Conservation (phyloP, 331 rosid genomes). For the Pyracantha coccinea region DNA sequence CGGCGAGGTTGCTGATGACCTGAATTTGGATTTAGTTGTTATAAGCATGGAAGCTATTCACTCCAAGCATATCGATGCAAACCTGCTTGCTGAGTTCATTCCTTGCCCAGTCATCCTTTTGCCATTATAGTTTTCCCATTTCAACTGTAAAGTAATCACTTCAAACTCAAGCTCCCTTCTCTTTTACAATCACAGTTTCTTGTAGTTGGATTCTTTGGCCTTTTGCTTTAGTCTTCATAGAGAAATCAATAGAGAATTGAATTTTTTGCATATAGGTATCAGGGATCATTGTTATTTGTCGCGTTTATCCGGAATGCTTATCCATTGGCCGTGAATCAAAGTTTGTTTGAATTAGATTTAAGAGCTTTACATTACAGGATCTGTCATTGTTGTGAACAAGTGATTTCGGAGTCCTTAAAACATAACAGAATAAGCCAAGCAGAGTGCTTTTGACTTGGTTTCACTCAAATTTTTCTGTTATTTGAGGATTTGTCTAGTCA, state of each 20-base stretch:
- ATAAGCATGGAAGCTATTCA: constrained; percentile 96
- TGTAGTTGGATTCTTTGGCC: neutral
- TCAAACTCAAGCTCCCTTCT: neutral
- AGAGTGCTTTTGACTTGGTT: neutral
- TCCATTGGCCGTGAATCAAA: no score
- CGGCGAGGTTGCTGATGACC: constrained; percentile 93
- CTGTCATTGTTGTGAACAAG: neutral
- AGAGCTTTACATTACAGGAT: neutral
- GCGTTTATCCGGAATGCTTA: neutral
- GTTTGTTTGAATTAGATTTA: neutral
- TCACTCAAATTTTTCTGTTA: neutral
- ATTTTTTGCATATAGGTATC: neutral
- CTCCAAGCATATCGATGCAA: constrained; percentile 89
- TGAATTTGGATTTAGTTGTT: constrained; percentile 79
- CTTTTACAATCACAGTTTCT: neutral
- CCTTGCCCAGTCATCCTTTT: constrained; percentile 88
- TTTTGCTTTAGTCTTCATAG: neutral
- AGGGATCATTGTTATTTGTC: neutral
- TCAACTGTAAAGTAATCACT: neutral
- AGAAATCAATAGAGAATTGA: neutral
- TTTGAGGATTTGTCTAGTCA: neutral
- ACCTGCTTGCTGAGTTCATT: constrained; percentile 87
- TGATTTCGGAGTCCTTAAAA: neutral
- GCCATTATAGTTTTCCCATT: constrained; percentile 36
- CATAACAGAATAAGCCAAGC: neutral